Evolutionary conservation across 805 yeast genomes (phyloP), one percentile per base, ranked within the genome.

Genomic region (Scheffersomyces amazonensis): DNA sequence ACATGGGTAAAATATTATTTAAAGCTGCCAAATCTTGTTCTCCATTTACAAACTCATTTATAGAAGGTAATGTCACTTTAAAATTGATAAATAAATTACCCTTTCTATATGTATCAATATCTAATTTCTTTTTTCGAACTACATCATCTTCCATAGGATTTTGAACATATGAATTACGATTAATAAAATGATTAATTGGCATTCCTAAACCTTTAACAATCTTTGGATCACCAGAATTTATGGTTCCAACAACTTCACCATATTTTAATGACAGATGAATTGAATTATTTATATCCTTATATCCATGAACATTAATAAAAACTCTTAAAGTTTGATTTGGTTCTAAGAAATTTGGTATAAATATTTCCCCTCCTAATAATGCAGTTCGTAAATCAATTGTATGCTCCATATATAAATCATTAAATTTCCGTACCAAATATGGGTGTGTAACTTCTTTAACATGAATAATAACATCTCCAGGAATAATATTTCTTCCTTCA

Each of bases 391-490:
- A 56, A 49, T 76, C 80, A 22, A 80, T 66, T 32, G 69, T 64
- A 28, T 64, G 62, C 21, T 62, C 70, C 51, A 68, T 53, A 37
- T 64, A 62, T 34, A 80, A 55, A 47, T 78, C 76, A 25, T 71
- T 53, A 24, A 59, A 70, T 33, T 56, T 61, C 43, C 83, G 62
- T 11, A 63, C 63, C 39, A 75, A 69, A 15, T 43, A 48, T 8
- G 58, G 56, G 45, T 68, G 71, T 4, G 52, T 48, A 33, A 65
- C 42, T 46, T 74, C 73, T 27, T 67, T 66, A 17, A 83, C 54
- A 1, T 73, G 76, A 8, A 83, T 71, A 2, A 81, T 60, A 5
- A 83, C 82, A 54, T 83, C 87, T 2, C 90, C 90, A 0, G 89
- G 84, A 3, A 73, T 59, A 3, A 78, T 61, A 42, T 71, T 67